Conservation (phyloP, 2,329 filamentous ascomycete genomes). For the Cytospora piceicola region DNA sequence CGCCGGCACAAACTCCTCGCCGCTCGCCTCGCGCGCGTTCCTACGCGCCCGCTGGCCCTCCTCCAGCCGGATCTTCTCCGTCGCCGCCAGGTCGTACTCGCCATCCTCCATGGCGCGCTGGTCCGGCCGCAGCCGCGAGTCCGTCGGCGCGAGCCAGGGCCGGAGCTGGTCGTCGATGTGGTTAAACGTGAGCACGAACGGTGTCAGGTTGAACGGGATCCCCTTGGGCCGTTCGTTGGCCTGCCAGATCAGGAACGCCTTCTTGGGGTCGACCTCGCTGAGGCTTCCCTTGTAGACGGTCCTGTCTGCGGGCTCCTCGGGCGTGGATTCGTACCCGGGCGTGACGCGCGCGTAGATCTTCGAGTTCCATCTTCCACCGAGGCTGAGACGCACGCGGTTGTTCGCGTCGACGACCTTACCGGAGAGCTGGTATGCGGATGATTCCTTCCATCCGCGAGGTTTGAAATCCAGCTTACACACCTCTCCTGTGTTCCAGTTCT, state of each 20-base stretch:
- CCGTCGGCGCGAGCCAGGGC: conserved; percentile 83
- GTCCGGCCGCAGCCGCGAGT: conserved; percentile 90
- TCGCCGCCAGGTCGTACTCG: conserved; percentile 90
- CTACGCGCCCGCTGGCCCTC: conserved; percentile 84
- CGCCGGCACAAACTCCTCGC: conserved; percentile 79
- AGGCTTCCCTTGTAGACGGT: conserved; percentile 54
- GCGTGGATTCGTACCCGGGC: conserved; percentile 80
- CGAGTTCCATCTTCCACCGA: conserved; percentile 96
- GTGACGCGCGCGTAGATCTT: conserved; percentile 94
- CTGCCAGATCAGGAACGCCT: conserved; percentile 93
- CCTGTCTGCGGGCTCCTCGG: conserved; percentile 59
- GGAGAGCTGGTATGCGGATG: conserved; percentile 83
- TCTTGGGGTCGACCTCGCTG: conserved; percentile 60
- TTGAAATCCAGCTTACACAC: conserved; percentile 92
- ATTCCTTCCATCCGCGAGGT: conserved; percentile 91
- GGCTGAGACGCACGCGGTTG: conserved; percentile 82
- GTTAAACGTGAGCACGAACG: conserved; percentile 91
- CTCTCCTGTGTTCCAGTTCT: conserved; percentile 95
- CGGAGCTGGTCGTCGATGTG: conserved; percentile 82
- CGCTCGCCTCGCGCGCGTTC: conserved; percentile 71
- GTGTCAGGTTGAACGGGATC: conserved; percentile 96
- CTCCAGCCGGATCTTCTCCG: conserved; percentile 93
- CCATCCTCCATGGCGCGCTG: conserved; percentile 98
- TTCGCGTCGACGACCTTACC: conserved; percentile 82
- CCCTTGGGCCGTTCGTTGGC: conserved; percentile 77